phyloP scores from a whole-genome alignment of 139 green algal genomes.

The Chlorella sorokiniana region DNA sequence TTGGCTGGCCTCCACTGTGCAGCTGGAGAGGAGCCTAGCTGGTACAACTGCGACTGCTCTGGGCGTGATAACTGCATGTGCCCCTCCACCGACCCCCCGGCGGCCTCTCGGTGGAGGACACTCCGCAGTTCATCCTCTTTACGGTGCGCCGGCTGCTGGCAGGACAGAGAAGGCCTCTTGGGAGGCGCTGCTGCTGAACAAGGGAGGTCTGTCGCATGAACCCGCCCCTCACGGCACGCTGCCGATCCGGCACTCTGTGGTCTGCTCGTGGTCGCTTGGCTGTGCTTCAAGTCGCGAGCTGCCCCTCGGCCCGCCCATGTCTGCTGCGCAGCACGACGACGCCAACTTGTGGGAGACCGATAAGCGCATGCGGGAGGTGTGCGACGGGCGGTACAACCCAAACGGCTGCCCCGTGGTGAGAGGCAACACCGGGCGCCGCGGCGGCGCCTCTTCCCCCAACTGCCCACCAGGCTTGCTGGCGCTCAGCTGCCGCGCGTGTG shows the following conservation, averaged over 20 bases:
- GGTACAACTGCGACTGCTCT: constrained; percentile 12
- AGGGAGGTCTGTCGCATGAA: not conserved
- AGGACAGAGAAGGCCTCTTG: not conserved
- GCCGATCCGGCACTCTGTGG: not conserved
- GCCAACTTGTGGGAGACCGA: not conserved
- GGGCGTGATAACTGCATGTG: constrained; percentile 20
- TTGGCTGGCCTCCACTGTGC: no score
- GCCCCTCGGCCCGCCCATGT: not conserved
- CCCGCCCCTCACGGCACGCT: not conserved
- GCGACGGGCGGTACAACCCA: not conserved
- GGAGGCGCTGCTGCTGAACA: not conserved
- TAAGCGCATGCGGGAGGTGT: not conserved
- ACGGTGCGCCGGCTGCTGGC: not conserved
- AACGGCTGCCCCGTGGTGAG: constrained; percentile 5
- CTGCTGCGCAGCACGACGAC: constrained; percentile 14
- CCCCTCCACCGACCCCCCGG: constrained; percentile 28
- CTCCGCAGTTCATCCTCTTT: constrained; percentile 43
- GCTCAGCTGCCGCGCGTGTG: no score
- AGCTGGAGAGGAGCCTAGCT: not conserved
- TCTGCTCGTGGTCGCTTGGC: no score
- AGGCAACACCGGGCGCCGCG: no score
- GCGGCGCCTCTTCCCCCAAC: no score
- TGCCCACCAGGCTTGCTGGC: no score
- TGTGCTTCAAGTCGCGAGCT: not conserved
- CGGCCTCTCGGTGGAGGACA: not conserved